A percentile compares a stretch with the other conserved stretches of the same genome.
phyloP scores from a whole-genome alignment of 129 eudicot species.

The Arctium lappa region DNA sequence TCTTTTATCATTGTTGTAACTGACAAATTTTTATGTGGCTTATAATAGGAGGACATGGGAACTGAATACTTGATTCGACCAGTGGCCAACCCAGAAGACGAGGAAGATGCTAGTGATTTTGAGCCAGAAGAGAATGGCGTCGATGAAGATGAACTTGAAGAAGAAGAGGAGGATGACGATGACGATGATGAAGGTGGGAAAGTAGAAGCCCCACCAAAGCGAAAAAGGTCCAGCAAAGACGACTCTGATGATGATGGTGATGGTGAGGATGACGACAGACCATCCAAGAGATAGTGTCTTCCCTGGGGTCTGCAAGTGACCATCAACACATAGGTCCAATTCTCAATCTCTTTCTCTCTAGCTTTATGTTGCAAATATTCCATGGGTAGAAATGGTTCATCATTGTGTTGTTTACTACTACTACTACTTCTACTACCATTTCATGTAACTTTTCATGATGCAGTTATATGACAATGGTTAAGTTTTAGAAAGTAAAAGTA shows the following conservation, averaged over 20 bases:
- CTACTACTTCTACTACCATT: background rate
- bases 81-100: conserved; percentile 76
- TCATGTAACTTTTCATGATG: conserved; percentile 17
- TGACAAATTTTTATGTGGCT: background rate
- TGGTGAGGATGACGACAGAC: conserved; percentile 53
- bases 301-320: background rate
- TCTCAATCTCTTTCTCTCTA: conserved; percentile 6
- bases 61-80: conserved; percentile 82
- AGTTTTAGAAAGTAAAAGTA: conserved; percentile 10
- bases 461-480: conserved; percentile 11
- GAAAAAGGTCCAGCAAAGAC: conserved; percentile 57
- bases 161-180: conserved; percentile 40
- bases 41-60: conserved; percentile 69
- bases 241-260: conserved; percentile 53
- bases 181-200: conserved; percentile 34
- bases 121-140: conserved; percentile 73
- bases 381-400: conserved; percentile 1
- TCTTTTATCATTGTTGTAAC: background rate
- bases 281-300: conserved; percentile 68
- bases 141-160: conserved; percentile 52
- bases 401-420: background rate
- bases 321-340: conserved; percentile 28
- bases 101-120: conserved; percentile 84
- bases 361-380: background rate
- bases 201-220: conserved; percentile 63